A percentile compares a stretch with the other conserved stretches of the same genome.
phyloP scores from a whole-genome alignment of 2,329 filamentous ascomycete genomes.

The Diaporthe humulicola region DNA sequence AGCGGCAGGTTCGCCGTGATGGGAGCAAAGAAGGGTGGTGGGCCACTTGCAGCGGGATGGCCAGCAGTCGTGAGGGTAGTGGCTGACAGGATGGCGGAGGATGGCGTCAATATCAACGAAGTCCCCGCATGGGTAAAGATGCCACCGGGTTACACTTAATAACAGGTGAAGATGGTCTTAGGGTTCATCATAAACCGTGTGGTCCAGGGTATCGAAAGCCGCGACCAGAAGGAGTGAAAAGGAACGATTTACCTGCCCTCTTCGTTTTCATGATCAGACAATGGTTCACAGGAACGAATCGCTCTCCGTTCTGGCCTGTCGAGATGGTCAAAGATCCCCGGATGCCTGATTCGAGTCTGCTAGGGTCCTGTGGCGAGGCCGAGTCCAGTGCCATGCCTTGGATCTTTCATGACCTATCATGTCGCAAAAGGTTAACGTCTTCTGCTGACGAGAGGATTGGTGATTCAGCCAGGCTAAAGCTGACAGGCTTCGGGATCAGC shows the following conservation, averaged over 20 bases:
- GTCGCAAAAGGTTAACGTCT: not conserved
- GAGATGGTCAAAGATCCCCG: not conserved
- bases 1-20: conserved; percentile 85
- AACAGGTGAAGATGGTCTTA: not conserved
- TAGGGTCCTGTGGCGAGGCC: not conserved
- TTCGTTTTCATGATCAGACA: not conserved
- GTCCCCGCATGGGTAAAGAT: conserved; percentile 82
- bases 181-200: not conserved
- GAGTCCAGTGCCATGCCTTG: not conserved
- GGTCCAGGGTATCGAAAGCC: too few relatives aligned
- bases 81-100: conserved; percentile 68
- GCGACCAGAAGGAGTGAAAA: not conserved
- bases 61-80: conserved; percentile 81
- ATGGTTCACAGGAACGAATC: not conserved
- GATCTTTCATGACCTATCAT: not conserved
- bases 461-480: not conserved
- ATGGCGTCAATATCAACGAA: conserved; percentile 71
- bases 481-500: not conserved
- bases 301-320: not conserved
- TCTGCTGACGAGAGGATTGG: not conserved
- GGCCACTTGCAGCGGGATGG: conserved; percentile 79
- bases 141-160: conserved; percentile 31
- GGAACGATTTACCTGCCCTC: not conserved
- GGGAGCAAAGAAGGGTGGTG: conserved; percentile 77
- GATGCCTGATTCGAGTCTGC: not conserved